Conservation (phyloP, 2,329 filamentous ascomycete genomes). For the Acrodontium crateriforme region DNA sequence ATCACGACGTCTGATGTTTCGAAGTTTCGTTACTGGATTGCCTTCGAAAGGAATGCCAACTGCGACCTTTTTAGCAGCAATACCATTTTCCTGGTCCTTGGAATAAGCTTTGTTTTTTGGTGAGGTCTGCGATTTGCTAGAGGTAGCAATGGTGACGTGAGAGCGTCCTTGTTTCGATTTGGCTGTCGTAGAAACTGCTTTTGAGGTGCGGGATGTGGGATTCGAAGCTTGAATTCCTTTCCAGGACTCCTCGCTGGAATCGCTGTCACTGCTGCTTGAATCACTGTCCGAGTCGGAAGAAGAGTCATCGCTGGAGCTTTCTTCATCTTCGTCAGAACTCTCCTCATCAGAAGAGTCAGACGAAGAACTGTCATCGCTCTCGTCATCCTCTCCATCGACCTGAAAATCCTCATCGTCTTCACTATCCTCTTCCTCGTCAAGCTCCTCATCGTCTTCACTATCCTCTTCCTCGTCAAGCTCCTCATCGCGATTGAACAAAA, state of each 20-base stretch:
- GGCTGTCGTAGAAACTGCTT: slow-evolving; percentile 2
- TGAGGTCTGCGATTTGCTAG: neutral
- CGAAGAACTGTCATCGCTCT: slow-evolving; percentile 2
- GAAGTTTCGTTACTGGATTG: slow-evolving; percentile 35
- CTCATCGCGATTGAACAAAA: too few relatives aligned
- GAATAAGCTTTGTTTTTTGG: neutral
- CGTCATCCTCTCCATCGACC: slow-evolving; percentile 5
- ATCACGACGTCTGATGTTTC: slow-evolving; percentile 42
- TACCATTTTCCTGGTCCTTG: neutral
- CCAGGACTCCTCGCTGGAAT: slow-evolving; percentile 8
- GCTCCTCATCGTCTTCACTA: slow-evolving; percentile 8
- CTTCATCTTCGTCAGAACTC: slow-evolving; percentile 7
- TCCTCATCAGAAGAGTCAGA: slow-evolving; percentile 1
- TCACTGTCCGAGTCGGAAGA: slow-evolving; percentile 5
- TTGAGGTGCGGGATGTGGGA: neutral
- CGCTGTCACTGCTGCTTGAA: slow-evolving; percentile 7
- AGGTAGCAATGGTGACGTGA: too few relatives aligned
- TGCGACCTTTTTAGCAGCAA: too few relatives aligned
- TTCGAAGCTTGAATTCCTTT: slow-evolving; percentile 7
- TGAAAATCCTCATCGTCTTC: slow-evolving; percentile 11
- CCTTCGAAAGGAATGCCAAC: slow-evolving; percentile 33
- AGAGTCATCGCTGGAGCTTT: slow-evolving; percentile 8
- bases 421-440: slow-evolving; percentile 8
- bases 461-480: slow-evolving; percentile 11
- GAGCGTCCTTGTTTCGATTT: too few relatives aligned